Conservation (phyloP, 805 yeast species). For the Sungouiozyma intestinalis region DNA sequence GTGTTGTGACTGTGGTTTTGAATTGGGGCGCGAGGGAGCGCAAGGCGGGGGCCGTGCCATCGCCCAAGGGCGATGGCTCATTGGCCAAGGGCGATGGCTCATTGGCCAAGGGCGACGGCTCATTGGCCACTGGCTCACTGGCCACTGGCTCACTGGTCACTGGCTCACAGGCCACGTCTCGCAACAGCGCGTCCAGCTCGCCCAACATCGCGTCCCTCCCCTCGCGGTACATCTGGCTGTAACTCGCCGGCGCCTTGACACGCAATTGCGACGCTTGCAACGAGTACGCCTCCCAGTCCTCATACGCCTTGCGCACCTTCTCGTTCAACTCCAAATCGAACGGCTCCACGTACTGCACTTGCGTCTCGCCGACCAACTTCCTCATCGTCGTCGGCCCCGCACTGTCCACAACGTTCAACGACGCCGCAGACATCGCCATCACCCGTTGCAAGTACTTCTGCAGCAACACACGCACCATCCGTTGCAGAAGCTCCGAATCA, state of each 20-base stretch:
- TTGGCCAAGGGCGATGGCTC: too few relatives aligned
- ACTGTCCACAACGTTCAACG: conserved; percentile 45
- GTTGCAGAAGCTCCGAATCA: conserved; percentile 5
- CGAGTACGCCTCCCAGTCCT: conserved; percentile 52
- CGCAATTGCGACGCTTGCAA: conserved; percentile 46
- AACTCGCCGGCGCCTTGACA: conserved; percentile 38
- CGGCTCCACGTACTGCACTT: conserved; percentile 43
- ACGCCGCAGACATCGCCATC: conserved; percentile 46
- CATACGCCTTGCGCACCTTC: conserved; percentile 43
- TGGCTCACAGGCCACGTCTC: neutral
- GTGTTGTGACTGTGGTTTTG: neutral
- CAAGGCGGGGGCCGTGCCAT: too few relatives aligned
- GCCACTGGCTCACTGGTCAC: too few relatives aligned
- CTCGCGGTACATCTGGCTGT: conserved; percentile 30
- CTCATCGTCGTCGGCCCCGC: conserved; percentile 15
- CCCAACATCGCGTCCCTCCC: conserved; percentile 20
- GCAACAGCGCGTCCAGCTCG: conserved; percentile 14
- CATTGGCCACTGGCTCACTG: too few relatives aligned
- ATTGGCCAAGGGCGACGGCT: too few relatives aligned
- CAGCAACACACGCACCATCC: conserved; percentile 17
- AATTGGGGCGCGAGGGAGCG: neutral
- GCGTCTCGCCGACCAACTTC: conserved; percentile 12
- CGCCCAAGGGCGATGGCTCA: too few relatives aligned
- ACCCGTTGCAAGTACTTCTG: conserved; percentile 18
- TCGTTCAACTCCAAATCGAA: conserved; percentile 58